These are phyloP conservation scores for Cystofilobasidium bisporidii DNA, from an alignment of 768 basidiomycete species.

Conservation along the genomic window DNA sequence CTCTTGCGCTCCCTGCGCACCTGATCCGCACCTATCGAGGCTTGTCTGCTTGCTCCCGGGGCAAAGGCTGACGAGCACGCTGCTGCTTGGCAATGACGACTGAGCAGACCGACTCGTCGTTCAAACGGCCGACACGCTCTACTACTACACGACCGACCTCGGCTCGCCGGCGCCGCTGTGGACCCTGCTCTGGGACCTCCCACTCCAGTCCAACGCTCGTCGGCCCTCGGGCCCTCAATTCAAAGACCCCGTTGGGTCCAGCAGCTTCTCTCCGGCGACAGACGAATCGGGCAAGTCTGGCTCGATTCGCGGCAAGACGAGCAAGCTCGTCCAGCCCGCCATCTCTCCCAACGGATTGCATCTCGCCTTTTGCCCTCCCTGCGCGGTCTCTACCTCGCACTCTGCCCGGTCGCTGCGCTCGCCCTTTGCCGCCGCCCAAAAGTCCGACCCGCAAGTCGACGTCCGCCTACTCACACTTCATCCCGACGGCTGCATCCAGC, in stretches of 20 bases:
- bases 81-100: too few relatives aligned
- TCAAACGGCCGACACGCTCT: not conserved
- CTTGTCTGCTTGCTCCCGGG: too few relatives aligned
- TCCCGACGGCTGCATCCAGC: constrained; percentile 46
- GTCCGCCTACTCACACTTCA: constrained; percentile 5
- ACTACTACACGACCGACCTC: constrained; percentile 4
- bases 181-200: not conserved
- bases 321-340: not conserved
- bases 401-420: too few relatives aligned
- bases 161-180: not conserved
- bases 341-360: not conserved
- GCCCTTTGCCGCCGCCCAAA: too few relatives aligned
- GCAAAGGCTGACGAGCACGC: too few relatives aligned
- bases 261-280: too few relatives aligned
- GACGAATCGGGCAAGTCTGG: too few relatives aligned
- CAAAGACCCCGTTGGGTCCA: too few relatives aligned
- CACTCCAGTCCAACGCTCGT: not conserved
- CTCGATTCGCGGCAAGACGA: not conserved
- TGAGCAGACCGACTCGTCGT: not conserved
- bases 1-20: not conserved
- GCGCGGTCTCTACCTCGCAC: too few relatives aligned
- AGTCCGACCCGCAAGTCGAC: too few relatives aligned
- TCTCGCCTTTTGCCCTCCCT: not conserved
- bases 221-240: too few relatives aligned
- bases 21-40: too few relatives aligned